Percentiles rank a stretch among this genome's conserved stretches.
Conservation (phyloP, 129 eudicot species). For the Flaveria trinervia region DNA sequence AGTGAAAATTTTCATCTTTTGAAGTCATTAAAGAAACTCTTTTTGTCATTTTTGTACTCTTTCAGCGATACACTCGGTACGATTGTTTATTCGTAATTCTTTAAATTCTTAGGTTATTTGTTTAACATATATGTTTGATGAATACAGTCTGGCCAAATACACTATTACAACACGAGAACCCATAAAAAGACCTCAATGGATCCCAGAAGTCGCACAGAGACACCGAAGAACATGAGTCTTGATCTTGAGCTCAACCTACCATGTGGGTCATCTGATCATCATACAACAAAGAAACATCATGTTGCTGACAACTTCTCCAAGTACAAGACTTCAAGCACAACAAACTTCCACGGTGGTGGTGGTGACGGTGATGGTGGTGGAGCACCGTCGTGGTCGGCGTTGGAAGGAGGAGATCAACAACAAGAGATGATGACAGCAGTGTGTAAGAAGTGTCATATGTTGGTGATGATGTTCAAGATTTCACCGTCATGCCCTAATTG, state of each 20-base stretch:
- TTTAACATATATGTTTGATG: background rate
- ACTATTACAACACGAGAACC: constrained; percentile 70
- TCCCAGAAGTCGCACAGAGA: constrained; percentile 55
- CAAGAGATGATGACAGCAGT: constrained; percentile 84
- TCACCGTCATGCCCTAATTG: constrained; percentile 84
- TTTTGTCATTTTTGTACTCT: background rate
- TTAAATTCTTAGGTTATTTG: background rate
- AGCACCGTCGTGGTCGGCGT: constrained; percentile 52
- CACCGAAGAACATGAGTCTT: constrained; percentile 60
- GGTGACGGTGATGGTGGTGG: constrained; percentile 13
- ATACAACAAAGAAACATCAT: constrained; percentile 29
- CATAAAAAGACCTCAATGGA: constrained; percentile 60
- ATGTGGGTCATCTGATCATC: constrained; percentile 46
- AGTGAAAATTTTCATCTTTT: no score
- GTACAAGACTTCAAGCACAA: constrained; percentile 10
- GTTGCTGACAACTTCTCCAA: constrained; percentile 39
- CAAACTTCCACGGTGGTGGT: constrained; percentile 13
- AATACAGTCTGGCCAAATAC: constrained; percentile 77
- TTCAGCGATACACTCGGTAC: background rate
- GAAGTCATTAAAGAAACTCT: background rate
- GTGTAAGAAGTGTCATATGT: constrained; percentile 83
- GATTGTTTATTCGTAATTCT: background rate
- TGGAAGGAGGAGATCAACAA: constrained; percentile 50
- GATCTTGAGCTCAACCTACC: constrained; percentile 83
- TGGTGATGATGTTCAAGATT: constrained; percentile 83